Evolutionary conservation across 164 flowering plant species (phyloP), one percentile per base, ranked within the genome.

Genomic region (Vitis amurensis): DNA sequence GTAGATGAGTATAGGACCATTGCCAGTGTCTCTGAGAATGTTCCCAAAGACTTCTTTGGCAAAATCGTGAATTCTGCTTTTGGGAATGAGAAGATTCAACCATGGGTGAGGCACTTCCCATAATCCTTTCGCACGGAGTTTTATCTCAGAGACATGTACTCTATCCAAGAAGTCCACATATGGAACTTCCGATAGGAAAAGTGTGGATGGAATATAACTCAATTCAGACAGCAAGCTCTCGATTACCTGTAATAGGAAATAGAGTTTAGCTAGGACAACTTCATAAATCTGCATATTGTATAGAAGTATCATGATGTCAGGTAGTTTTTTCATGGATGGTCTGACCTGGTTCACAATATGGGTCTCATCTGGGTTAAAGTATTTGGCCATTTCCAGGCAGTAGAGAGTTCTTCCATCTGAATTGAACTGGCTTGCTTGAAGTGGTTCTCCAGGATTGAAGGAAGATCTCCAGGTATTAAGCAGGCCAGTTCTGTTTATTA

Each of bases 71-170:
- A 95, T 89, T 61, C 64, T 80, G 77, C 86, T 84, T 81, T 73
- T 88, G 4, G 99, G 98, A 11, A 95, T 71, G 59, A 93, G 86
- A 68, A 95, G 94, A 74, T 91, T 95, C 59, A 95, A 82, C 99
- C 99, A 95, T 61, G 99, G 97, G 66, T 95, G 99, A 61, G 96
- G 97, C 72, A 95, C 81, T 19, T 95, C 92, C 99, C 98, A 93
- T 27, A 89, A 73, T 11, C 93, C 96, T 78, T 88, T 81, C 9
- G 76, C 84, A 58, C 85, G 76, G 57, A 95, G 94, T 73, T 90
- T 86, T 51, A 77, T 72, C 82, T 95, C 97, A 2, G 91, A 83
- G 1, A 74, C 61, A 60, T 95, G 99, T 48, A 95, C 98, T 74
- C 98, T 83, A 68, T 95, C 87, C 15, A 95, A 89, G 78, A 94